phyloP scores from a whole-genome alignment of 2,329 filamentous ascomycete species.

The Diplodia scrobiculata region DNA sequence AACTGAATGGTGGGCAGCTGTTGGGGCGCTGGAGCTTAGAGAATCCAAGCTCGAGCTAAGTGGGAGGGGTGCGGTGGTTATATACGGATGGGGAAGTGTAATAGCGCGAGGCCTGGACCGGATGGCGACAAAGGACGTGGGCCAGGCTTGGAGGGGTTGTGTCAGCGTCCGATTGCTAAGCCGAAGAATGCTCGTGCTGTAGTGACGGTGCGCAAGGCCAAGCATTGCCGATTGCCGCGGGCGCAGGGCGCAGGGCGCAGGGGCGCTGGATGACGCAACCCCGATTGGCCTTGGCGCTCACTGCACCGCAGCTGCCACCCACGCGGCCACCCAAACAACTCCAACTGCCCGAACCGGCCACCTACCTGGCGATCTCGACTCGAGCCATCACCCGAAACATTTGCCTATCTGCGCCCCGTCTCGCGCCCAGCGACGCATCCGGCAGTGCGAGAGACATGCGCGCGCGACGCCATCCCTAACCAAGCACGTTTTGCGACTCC shows the following conservation, averaged over 20 bases:
- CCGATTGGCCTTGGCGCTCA: constrained; percentile 7
- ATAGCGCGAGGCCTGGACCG: constrained; percentile 23
- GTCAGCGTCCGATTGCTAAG: constrained; percentile 26
- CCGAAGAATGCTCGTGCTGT: constrained; percentile 6
- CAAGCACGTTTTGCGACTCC: constrained; percentile 9
- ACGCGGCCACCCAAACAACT: background rate
- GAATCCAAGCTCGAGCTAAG: constrained; percentile 7
- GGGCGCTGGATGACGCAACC: constrained; percentile 2
- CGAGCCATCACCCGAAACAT: background rate
- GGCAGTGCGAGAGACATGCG: constrained; percentile 6
- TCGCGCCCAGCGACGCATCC: background rate
- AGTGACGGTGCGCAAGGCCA: background rate
- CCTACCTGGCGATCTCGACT: constrained; percentile 6
- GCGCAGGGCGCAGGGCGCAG: background rate
- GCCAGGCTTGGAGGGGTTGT: background rate
- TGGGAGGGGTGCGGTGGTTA: constrained; percentile 14
- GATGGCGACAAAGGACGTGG: constrained; percentile 16
- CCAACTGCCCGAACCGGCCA: constrained; percentile 11
- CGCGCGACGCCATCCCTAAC: constrained; percentile 21
- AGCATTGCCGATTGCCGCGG: background rate
- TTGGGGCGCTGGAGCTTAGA: background rate
- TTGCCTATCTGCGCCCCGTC: background rate
- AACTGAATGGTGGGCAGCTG: constrained; percentile 60
- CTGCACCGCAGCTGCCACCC: background rate
- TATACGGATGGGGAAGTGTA: constrained; percentile 5